Evolutionary conservation across 495 filamentous ascomycete genomes (phyloP), one percentile per base, ranked within the genome.

Genomic region (Neurospora sp.): DNA sequence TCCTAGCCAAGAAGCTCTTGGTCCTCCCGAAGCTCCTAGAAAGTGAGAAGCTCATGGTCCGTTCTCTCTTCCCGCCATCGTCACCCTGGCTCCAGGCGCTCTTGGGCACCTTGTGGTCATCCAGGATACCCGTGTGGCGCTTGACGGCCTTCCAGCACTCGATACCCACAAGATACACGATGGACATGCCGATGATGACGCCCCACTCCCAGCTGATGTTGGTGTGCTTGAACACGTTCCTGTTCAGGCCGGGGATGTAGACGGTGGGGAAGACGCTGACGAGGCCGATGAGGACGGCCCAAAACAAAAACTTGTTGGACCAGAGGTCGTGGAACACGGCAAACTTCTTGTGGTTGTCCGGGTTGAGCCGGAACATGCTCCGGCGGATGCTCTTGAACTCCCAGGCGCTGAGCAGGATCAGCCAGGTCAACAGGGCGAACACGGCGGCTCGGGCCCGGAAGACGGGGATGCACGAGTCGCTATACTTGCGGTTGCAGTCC

Each of bases 371-470:
- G 83, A 94, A 93, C 77, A 94, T 82, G 54, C 87, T 90, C 5
- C 90, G 88, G 2, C 90, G 88, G 74, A 93, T 88, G 78, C 88
- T 85, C 80, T 92, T 92, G 77, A 93, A 89, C 81, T 94, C 91
- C 90, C 91, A 93, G 4, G 92, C 92, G 35, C 87, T 89, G 76
- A 93, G 85, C 8, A 93, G 87, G 27, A 92, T 87, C 60, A 93
- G 83, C 85, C 90, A 94, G 0, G 92, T 93, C 20, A 94, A 85
- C 66, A 90, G 91, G 18, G 89, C 91, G 76, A 94, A 96, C 9
- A 90, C 90, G 39, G 93, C 91, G 1, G 92, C 91, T 16, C 93
- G 87, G 18, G 92, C 93, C 37, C 91, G 91, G 82, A 93, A 94
- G 2, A 93, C 91, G 12, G 86, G 82, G 0, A 83, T 82, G 81